phyloP scores from a whole-genome alignment of 2,329 filamentous ascomycete genomes.

The Pyrenophora graminea region DNA sequence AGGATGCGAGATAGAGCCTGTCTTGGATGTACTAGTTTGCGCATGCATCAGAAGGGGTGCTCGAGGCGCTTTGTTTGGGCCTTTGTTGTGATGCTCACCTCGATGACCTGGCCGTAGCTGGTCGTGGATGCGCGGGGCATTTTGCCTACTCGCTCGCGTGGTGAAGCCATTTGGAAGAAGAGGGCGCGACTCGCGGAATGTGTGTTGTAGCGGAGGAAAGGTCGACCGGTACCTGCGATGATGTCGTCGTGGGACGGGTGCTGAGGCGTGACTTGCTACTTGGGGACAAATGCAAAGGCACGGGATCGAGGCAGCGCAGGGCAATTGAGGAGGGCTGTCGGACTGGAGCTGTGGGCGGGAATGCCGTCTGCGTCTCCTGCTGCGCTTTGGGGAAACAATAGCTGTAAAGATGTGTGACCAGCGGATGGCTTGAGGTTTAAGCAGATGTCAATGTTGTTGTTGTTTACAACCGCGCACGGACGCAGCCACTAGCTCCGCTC shows the following conservation, averaged over 20 bases:
- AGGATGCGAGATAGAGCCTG: slow-evolving; percentile 92
- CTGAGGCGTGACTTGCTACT: slow-evolving; percentile 14
- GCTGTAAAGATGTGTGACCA: slow-evolving; percentile 43
- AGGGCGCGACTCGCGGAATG: slow-evolving; percentile 19
- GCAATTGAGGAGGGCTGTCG: slow-evolving; percentile 15
- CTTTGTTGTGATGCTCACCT: slow-evolving; percentile 70
- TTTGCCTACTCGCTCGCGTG: slow-evolving; percentile 30
- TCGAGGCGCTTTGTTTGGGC: slow-evolving; percentile 29
- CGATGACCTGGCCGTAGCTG: slow-evolving; percentile 85
- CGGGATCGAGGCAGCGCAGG: slow-evolving; percentile 17
- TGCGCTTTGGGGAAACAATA: slow-evolving; percentile 36
- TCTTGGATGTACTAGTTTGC: slow-evolving; percentile 59
- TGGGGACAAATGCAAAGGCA: slow-evolving; percentile 30
- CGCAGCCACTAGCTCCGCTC: slow-evolving; percentile 21
- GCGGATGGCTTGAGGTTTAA: slow-evolving; percentile 35
- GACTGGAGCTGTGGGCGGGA: slow-evolving; percentile 24
- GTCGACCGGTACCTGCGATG: slow-evolving; percentile 9
- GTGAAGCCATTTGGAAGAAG: slow-evolving; percentile 32
- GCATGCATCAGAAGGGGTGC: slow-evolving; percentile 14
- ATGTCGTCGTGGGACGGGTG: slow-evolving; percentile 10
- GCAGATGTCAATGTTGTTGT: slow-evolving; percentile 34
- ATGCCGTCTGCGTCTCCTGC: slow-evolving; percentile 25
- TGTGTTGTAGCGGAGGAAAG: slow-evolving; percentile 17
- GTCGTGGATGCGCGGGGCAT: slow-evolving; percentile 42
- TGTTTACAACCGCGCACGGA: slow-evolving; percentile 23